phyloP scores from a whole-genome alignment of 495 filamentous ascomycete genomes.

The Lepraria neglecta region DNA sequence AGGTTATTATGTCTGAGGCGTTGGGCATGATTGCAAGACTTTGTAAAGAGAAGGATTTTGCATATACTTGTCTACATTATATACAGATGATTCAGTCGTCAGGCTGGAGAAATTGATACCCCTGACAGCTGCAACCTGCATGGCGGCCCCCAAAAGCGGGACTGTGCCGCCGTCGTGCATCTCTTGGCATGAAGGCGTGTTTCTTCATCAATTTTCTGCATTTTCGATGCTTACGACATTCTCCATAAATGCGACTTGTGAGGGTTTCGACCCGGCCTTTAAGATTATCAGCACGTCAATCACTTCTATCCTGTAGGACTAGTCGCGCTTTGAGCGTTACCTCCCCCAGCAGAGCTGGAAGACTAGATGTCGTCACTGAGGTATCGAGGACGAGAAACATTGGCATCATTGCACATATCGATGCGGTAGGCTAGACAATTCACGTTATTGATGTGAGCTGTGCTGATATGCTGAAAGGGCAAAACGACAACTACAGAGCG shows the following conservation, averaged over 20 bases:
- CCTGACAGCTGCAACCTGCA: conserved; percentile 1
- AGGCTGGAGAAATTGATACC: background rate
- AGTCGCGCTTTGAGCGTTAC: background rate
- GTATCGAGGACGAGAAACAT: conserved; percentile 69
- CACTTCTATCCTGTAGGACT: background rate
- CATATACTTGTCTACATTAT: too few species aligned
- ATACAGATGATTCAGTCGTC: too few species aligned
- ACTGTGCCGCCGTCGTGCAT: background rate
- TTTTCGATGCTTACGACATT: too few species aligned
- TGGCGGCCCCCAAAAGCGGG: background rate
- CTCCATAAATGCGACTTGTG: conserved; percentile 8
- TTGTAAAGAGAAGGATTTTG: background rate
- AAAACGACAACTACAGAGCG: conserved; percentile 99
- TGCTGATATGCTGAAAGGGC: conserved; percentile 47
- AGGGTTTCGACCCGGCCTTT: background rate
- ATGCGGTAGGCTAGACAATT: conserved; percentile 58
- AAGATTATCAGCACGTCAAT: background rate
- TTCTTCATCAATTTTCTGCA: background rate
- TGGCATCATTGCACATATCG: conserved; percentile 98
- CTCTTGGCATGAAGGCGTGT: background rate
- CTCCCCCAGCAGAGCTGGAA: background rate
- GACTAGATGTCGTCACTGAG: conserved; percentile 14
- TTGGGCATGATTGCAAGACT: conserved; percentile 17
- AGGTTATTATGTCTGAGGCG: conserved; percentile 42
- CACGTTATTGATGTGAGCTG: background rate